These are phyloP conservation scores for Oryza nivara DNA, from an alignment of 176 grass and related monocot species.

Conservation along the genomic window DNA sequence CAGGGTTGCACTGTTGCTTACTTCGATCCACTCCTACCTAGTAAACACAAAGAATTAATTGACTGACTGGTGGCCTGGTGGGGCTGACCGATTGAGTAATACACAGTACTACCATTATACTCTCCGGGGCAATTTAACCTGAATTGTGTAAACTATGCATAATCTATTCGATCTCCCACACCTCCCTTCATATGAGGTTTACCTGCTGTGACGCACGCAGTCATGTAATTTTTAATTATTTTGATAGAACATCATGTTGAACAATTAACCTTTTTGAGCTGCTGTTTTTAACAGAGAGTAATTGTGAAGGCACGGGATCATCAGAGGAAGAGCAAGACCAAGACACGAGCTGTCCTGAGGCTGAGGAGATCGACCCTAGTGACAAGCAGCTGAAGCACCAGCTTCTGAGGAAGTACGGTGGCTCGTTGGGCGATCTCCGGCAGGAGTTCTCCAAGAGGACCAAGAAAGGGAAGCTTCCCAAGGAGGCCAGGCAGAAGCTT, in stretches of 20 bases:
- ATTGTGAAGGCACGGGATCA: constrained; percentile 53
- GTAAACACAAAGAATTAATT: constrained; percentile 11
- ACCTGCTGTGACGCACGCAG: not conserved
- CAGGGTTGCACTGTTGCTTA: not conserved
- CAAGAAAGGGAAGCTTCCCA: constrained; percentile 91
- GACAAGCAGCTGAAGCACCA: constrained; percentile 86
- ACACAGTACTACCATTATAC: too few relatives aligned
- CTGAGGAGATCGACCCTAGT: constrained; percentile 56
- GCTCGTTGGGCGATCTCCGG: constrained; percentile 70
- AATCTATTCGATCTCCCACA: not conserved
- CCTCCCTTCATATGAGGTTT: not conserved
- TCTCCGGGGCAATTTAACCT: not conserved
- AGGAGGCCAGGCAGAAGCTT: constrained; percentile 84
- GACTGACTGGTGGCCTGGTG: not conserved
- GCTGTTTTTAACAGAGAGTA: constrained; percentile 43
- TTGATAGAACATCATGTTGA: too few relatives aligned
- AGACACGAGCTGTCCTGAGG: constrained; percentile 60
- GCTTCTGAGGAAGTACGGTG: constrained; percentile 83
- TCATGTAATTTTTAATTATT: not conserved
- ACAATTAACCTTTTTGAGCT: not conserved
- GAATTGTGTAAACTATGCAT: not conserved
- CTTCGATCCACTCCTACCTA: not conserved
- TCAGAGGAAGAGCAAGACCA: constrained; percentile 81
- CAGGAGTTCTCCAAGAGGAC: constrained; percentile 89
- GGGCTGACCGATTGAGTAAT: not conserved